These are phyloP conservation scores for Salix koriyanagi DNA, from an alignment of 345 rosid genomes.

Conservation along the genomic window DNA sequence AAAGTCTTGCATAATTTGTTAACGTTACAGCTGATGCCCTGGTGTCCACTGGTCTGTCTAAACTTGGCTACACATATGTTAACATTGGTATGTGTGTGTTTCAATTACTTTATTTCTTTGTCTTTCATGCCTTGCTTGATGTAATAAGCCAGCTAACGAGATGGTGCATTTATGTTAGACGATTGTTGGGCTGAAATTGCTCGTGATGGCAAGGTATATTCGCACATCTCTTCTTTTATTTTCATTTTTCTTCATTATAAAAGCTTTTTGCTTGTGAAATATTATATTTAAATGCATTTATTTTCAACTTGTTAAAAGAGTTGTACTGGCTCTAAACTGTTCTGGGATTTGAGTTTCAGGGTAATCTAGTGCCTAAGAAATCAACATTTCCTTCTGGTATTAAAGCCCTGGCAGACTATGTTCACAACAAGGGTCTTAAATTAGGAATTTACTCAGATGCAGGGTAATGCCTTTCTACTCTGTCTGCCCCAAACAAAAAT, in stretches of 20 bases:
- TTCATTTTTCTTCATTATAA: background rate
- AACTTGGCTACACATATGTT: conserved; percentile 72
- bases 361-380: conserved; percentile 14
- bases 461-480: conserved; percentile 9
- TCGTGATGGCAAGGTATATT: conserved; percentile 61
- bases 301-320: no score
- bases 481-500: background rate
- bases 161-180: conserved; percentile 41
- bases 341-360: conserved; percentile 4
- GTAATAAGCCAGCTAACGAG: conserved; percentile 8
- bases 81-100: conserved; percentile 56
- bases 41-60: conserved; percentile 70
- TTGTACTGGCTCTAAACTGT: background rate
- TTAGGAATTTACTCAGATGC: conserved; percentile 28
- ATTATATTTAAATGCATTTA: background rate
- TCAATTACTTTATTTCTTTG: background rate
- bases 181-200: conserved; percentile 92
- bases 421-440: conserved; percentile 23
- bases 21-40: conserved; percentile 62
- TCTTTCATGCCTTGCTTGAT: background rate
- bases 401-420: conserved; percentile 22
- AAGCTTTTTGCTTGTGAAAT: background rate
- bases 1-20: background rate
- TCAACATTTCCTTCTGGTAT: conserved; percentile 25
- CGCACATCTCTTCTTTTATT: background rate